These are phyloP conservation scores for Multifurca ochricompacta DNA, from an alignment of 768 basidiomycete species.

Conservation along the genomic window DNA sequence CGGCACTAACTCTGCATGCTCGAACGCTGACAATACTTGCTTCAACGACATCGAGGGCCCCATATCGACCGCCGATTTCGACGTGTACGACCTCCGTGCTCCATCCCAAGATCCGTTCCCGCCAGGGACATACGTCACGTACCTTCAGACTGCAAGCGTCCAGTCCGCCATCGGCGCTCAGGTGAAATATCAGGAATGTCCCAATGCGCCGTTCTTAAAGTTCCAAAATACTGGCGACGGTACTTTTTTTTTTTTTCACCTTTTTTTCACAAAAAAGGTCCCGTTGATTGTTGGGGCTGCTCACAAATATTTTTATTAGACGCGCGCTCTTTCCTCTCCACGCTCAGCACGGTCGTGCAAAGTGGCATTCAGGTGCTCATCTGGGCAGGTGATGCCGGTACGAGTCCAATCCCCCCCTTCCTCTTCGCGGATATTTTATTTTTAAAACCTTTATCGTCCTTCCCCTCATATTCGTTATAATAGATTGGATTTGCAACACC, in stretches of 20 bases:
- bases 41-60: constrained; percentile 42
- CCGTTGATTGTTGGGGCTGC: too few species aligned
- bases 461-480: too few species aligned
- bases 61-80: constrained; percentile 39
- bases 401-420: too few species aligned
- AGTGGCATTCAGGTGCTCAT: constrained; percentile 38
- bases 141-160: constrained; percentile 20
- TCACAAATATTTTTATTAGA: too few species aligned
- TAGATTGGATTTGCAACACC: constrained; percentile 41
- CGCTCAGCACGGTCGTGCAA: neutral
- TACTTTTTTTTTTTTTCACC: too few species aligned
- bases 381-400: constrained; percentile 33
- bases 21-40: constrained; percentile 37
- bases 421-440: too few species aligned
- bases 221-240: constrained; percentile 40
- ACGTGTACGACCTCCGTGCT: constrained; percentile 38
- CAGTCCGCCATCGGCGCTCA: constrained; percentile 31
- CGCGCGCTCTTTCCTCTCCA: neutral
- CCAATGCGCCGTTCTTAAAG: constrained; percentile 30
- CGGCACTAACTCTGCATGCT: constrained; percentile 40
- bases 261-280: too few species aligned
- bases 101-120: constrained; percentile 34
- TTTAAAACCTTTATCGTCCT: constrained; percentile 35
- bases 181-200: constrained; percentile 29
- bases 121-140: constrained; percentile 26